These are phyloP conservation scores for Tetraselmis striata DNA, from an alignment of 139 green algal species.

Conservation along the genomic window DNA sequence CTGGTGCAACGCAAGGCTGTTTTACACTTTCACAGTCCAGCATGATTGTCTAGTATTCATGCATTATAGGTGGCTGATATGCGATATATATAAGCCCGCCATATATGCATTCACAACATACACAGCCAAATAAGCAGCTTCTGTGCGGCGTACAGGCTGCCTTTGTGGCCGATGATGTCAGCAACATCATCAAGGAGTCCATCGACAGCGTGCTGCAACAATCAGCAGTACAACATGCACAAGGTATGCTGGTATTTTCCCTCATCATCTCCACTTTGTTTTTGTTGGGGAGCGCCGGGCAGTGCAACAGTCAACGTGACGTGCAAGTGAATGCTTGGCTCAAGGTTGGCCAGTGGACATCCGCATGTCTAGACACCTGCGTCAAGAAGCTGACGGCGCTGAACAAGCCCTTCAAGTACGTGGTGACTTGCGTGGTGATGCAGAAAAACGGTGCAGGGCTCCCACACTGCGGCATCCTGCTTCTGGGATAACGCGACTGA, in stretches of 20 bases:
- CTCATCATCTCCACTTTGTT: no score
- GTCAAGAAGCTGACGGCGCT: slow-evolving; percentile 61
- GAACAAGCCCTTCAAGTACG: slow-evolving; percentile 79
- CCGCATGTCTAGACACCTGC: slow-evolving; percentile 55
- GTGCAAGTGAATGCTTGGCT: no score
- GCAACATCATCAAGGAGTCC: slow-evolving; percentile 77
- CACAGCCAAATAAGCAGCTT: no score
- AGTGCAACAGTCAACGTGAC: no score
- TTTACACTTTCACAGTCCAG: no score
- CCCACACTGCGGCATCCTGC: slow-evolving; percentile 62
- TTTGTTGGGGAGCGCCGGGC: no score
- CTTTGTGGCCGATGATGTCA: slow-evolving; percentile 75
- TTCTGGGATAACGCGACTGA: slow-evolving; percentile 68
- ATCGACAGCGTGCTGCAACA: slow-evolving; percentile 66
- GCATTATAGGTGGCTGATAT: no score
- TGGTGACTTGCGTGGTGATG: slow-evolving; percentile 71
- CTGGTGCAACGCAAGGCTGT: no score
- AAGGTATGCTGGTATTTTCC: slow-evolving; percentile 62
- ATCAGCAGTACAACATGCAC: slow-evolving; percentile 57
- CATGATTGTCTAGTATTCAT: no score
- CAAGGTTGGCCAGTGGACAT: slow-evolving; percentile 73
- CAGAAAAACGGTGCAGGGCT: slow-evolving; percentile 71
- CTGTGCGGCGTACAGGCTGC: slow-evolving; percentile 51
- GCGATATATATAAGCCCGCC: no score
- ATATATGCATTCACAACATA: no score